Conservation (phyloP, 805 yeast genomes). For the Blastobotrys muscicola region DNA sequence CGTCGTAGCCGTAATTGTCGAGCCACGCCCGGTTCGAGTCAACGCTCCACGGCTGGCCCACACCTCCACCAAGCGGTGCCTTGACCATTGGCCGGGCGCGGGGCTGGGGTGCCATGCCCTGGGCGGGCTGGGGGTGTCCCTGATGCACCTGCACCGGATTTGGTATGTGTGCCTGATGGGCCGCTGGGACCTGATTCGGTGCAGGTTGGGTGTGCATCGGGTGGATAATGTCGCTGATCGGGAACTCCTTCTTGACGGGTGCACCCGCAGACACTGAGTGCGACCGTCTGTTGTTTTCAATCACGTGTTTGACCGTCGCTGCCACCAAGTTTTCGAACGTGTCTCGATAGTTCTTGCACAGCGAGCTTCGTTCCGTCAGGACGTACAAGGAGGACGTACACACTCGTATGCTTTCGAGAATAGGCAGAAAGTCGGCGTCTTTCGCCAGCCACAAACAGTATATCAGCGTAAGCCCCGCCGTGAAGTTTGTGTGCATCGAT, state of each 20-base stretch:
- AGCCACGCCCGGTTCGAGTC: constrained; percentile 1
- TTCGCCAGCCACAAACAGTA: constrained; percentile 61
- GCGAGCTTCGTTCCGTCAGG: constrained; percentile 55
- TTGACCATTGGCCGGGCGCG: not conserved
- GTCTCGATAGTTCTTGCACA: constrained; percentile 53
- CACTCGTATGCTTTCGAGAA: constrained; percentile 54
- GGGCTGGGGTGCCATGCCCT: not conserved
- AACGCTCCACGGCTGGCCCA: too few relatives aligned
- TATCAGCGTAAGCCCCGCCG: constrained; percentile 58
- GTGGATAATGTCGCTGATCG: not conserved
- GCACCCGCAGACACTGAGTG: too few relatives aligned
- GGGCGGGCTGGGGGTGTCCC: not conserved
- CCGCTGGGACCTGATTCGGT: not conserved
- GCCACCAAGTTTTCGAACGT: constrained; percentile 58
- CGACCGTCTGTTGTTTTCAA: constrained; percentile 14
- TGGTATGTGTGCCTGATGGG: not conserved
- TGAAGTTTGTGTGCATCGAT: constrained; percentile 57
- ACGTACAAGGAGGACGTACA: constrained; percentile 57
- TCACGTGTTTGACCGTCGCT: constrained; percentile 54
- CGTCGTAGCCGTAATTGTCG: constrained; percentile 19
- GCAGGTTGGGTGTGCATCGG: not conserved
- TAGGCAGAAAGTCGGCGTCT: constrained; percentile 30
- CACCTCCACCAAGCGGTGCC: not conserved
- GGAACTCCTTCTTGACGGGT: too few relatives aligned
- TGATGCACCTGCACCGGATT: not conserved